phyloP scores from a whole-genome alignment of 345 rosid species.

The Raphanus sativus region DNA sequence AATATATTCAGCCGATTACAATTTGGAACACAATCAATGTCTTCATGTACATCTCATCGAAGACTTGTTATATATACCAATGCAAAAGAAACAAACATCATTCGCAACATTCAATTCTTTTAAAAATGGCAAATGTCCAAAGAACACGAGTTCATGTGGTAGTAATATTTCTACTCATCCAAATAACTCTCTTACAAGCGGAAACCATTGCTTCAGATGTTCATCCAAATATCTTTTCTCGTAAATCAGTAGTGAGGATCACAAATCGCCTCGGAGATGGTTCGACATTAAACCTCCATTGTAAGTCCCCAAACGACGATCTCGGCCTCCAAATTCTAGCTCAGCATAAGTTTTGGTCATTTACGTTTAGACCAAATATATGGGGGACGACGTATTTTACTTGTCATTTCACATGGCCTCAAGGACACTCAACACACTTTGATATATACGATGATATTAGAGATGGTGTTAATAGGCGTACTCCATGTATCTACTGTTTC shows the following conservation, averaged over 20 bases:
- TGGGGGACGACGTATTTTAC: neutral
- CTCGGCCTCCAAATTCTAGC: conserved; percentile 14
- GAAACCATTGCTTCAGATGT: neutral
- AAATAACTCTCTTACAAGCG: conserved; percentile 11
- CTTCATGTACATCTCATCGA: neutral
- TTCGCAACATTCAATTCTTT: neutral
- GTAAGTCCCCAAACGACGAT: conserved; percentile 23
- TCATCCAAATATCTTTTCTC: neutral
- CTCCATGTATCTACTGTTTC: conserved; percentile 21
- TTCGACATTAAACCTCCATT: conserved; percentile 16
- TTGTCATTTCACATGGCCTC: conserved; percentile 30
- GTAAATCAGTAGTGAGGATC: conserved; percentile 14
- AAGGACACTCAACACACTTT: neutral
- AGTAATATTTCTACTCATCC: conserved; percentile 18
- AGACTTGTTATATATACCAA: neutral
- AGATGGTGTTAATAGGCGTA: conserved; percentile 10
- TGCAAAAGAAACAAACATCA: neutral
- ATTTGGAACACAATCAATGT: neutral
- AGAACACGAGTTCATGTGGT: conserved; percentile 15
- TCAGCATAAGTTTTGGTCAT: neutral
- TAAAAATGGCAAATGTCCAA: conserved; percentile 7
- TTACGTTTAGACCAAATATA: conserved; percentile 20
- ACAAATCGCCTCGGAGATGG: conserved; percentile 31
- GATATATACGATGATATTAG: conserved; percentile 26
- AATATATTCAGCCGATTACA: neutral